A percentile compares a stretch with the other conserved stretches of the same genome.
Conservation (phyloP, 1,284 basidiomycete species). For the Volvariella surrecta region DNA sequence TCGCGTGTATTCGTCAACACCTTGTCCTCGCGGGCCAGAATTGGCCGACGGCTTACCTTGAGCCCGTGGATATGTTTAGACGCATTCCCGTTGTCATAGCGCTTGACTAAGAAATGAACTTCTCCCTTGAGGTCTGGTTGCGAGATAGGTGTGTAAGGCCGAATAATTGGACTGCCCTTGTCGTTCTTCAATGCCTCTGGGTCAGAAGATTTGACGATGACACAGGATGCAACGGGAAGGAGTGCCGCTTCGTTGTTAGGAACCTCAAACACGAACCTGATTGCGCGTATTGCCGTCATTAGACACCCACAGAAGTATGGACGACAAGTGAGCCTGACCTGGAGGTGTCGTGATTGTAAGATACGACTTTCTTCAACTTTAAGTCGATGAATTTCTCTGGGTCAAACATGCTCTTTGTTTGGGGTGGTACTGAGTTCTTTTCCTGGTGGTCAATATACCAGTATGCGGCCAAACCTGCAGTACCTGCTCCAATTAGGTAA, state of each 20-base stretch:
- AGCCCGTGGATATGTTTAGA: slow-evolving; percentile 67
- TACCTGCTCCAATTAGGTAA: slow-evolving; percentile 41
- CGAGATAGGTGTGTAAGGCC: slow-evolving; percentile 85
- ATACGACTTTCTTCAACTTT: slow-evolving; percentile 75
- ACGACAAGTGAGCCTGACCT: no score
- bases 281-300: slow-evolving; percentile 6
- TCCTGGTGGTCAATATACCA: slow-evolving; percentile 30
- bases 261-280: slow-evolving; percentile 79
- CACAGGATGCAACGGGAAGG: slow-evolving; percentile 67
- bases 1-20: neutral
- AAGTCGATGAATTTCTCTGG: slow-evolving; percentile 72
- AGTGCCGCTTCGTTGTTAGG: slow-evolving; percentile 76
- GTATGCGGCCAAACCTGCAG: slow-evolving; percentile 43
- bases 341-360: slow-evolving; percentile 91
- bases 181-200: slow-evolving; percentile 57
- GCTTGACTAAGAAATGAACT: slow-evolving; percentile 82
- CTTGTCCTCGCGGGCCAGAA: slow-evolving; percentile 1
- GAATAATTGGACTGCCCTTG: slow-evolving; percentile 85
- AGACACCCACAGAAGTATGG: slow-evolving; percentile 3
- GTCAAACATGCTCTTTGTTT: slow-evolving; percentile 59
- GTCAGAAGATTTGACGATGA: slow-evolving; percentile 54
- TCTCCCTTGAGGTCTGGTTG: slow-evolving; percentile 65
- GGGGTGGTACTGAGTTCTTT: slow-evolving; percentile 6
- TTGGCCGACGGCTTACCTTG: slow-evolving; percentile 23
- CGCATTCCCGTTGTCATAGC: slow-evolving; percentile 72